phyloP scores from a whole-genome alignment of 148 eudicot genomes.

The Simmondsia chinensis region DNA sequence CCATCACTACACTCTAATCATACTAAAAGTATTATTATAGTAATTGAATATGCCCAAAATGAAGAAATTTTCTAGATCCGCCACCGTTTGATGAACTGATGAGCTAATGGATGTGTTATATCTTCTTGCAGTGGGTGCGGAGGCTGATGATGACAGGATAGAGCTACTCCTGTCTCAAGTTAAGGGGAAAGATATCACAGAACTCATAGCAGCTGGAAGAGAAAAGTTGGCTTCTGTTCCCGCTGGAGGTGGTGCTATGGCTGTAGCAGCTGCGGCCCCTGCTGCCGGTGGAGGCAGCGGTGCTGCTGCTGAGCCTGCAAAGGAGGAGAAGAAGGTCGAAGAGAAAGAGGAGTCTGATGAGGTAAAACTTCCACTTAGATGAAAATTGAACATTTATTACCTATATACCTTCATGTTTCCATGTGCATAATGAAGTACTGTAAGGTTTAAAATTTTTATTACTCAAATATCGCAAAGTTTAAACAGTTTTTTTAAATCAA shows the following conservation, averaged over 20 bases:
- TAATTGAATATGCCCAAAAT: too few species aligned
- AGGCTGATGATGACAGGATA: conserved; percentile 58
- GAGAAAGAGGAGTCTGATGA: conserved; percentile 88
- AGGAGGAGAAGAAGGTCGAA: conserved; percentile 80
- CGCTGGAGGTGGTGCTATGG: conserved; percentile 69
- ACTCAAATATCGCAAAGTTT: too few species aligned
- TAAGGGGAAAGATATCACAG: conserved; percentile 59
- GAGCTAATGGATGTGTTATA: not conserved
- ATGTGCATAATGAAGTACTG: too few species aligned
- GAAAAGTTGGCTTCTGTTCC: conserved; percentile 88
- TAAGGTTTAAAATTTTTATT: too few species aligned
- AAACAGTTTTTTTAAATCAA: too few species aligned
- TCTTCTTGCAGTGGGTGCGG: conserved; percentile 54
- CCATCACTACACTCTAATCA: too few species aligned
- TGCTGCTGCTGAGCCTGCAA: conserved; percentile 59
- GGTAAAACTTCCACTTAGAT: conserved; percentile 21
- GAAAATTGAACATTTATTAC: not conserved
- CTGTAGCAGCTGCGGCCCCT: conserved; percentile 40
- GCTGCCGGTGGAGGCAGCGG: conserved; percentile 40
- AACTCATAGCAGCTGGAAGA: conserved; percentile 70
- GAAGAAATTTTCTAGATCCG: too few species aligned
- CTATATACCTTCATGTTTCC: not conserved
- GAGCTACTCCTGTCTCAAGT: conserved; percentile 53
- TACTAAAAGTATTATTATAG: too few species aligned
- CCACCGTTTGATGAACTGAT: too few species aligned